A percentile compares a stretch with the other conserved stretches of the same genome.
Conservation (phyloP, 1,139 yeast genomes). For the Keqinozyma sinolaborantium region DNA sequence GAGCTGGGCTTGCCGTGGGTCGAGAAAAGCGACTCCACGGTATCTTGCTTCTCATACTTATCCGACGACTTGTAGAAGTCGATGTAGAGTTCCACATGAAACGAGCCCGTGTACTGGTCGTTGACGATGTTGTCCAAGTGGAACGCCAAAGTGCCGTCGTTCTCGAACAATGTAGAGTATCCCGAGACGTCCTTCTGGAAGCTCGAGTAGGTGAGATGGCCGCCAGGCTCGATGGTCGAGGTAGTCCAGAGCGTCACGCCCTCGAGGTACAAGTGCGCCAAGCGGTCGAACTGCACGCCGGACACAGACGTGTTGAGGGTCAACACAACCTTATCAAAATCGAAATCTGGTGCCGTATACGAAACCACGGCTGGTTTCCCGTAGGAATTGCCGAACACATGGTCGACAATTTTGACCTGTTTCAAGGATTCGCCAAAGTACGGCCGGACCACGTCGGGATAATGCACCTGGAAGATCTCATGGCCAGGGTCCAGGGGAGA, state of each 20-base stretch:
- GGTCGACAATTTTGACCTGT: conserved; percentile 23
- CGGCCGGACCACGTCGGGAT: conserved; percentile 25
- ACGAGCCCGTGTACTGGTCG: conserved; percentile 56
- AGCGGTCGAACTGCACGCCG: conserved; percentile 75
- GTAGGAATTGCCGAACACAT: conserved; percentile 36
- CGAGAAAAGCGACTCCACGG: conserved; percentile 1
- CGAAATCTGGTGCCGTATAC: conserved; percentile 20
- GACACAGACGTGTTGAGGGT: conserved; percentile 54
- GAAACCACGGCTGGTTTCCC: conserved; percentile 27
- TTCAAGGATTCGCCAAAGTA: conserved; percentile 28
- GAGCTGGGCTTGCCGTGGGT: conserved; percentile 5
- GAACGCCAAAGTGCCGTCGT: conserved; percentile 35
- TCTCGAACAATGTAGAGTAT: conserved; percentile 50
- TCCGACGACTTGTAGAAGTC: conserved; percentile 29
- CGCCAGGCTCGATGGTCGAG: conserved; percentile 78
- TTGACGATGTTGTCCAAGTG: conserved; percentile 67
- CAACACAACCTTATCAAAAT: conserved; percentile 60
- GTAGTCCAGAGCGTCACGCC: conserved; percentile 80
- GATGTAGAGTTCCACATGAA: conserved; percentile 50
- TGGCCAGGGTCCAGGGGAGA: conserved; percentile 6
- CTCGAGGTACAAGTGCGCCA: conserved; percentile 65
- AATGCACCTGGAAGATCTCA: conserved; percentile 23
- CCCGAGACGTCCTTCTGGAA: conserved; percentile 63
- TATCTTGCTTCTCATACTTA: not conserved
- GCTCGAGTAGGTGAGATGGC: conserved; percentile 40